Percentiles rank a stretch among this genome's conserved stretches.
phyloP scores from a whole-genome alignment of 2,329 filamentous ascomycete species.

The Zalaria obscura region DNA sequence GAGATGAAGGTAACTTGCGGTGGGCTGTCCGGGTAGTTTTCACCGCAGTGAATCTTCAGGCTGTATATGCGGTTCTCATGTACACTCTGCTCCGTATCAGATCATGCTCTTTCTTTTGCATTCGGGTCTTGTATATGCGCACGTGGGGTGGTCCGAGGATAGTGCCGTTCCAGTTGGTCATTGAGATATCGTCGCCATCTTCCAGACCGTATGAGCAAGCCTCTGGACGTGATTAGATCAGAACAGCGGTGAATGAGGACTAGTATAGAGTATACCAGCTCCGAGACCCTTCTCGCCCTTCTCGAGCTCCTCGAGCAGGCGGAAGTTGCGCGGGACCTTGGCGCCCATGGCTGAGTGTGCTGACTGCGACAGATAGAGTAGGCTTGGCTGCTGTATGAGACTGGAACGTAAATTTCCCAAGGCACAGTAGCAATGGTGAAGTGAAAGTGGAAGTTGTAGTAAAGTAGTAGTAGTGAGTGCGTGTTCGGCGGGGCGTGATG shows the following conservation, averaged over 20 bases:
- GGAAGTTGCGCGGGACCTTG: slow-evolving; percentile 89
- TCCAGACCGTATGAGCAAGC: slow-evolving; percentile 94
- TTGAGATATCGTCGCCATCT: slow-evolving; percentile 84
- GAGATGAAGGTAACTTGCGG: slow-evolving; percentile 87
- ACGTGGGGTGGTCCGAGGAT: slow-evolving; percentile 95
- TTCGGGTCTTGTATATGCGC: slow-evolving; percentile 23
- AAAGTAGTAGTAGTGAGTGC: background rate
- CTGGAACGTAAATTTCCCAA: too few relatives aligned
- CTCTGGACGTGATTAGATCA: slow-evolving; percentile 38
- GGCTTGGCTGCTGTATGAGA: background rate
- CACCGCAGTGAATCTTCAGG: slow-evolving; percentile 88
- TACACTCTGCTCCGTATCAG: slow-evolving; percentile 48
- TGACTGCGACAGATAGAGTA: background rate
- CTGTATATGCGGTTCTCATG: slow-evolving; percentile 99
- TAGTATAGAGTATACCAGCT: slow-evolving; percentile 44
- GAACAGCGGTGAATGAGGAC: background rate
- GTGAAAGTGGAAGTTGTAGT: background rate
- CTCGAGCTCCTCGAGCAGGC: slow-evolving; percentile 91
- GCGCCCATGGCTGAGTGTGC: slow-evolving; percentile 36
- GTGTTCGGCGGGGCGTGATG: too few relatives aligned
- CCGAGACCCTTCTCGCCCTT: slow-evolving; percentile 97
- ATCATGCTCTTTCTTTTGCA: background rate
- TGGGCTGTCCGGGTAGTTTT: slow-evolving; percentile 75
- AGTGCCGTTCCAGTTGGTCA: slow-evolving; percentile 98
- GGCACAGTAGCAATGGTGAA: background rate